Conservation (phyloP, 192 early-diverging fungal species). For the Mortierella antarctica region DNA sequence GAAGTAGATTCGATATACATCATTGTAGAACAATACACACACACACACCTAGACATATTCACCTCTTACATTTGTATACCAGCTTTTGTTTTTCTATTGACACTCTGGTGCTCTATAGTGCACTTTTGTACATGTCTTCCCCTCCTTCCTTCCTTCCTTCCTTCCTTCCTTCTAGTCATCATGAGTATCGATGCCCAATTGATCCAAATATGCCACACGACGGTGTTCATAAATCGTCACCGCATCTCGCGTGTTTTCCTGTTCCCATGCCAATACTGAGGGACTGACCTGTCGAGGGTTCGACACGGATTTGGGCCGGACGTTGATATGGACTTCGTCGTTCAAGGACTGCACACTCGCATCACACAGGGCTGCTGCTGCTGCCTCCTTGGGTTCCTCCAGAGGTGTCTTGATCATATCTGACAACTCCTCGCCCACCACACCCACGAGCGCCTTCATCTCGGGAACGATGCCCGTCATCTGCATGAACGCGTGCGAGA, state of each 20-base stretch:
- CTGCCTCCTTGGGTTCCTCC: too few relatives aligned
- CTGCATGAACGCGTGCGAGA: slow-evolving; percentile 71
- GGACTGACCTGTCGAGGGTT: slow-evolving; percentile 32
- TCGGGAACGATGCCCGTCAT: slow-evolving; percentile 84
- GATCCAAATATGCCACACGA: slow-evolving; percentile 45
- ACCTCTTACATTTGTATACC: too few relatives aligned
- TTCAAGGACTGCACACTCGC: slow-evolving; percentile 10
- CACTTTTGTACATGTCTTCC: background rate
- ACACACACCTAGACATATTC: too few relatives aligned
- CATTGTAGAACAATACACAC: too few relatives aligned
- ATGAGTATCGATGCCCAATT: slow-evolving; percentile 43
- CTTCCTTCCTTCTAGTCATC: slow-evolving; percentile 16
- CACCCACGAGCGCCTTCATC: slow-evolving; percentile 58
- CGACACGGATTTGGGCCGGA: background rate
- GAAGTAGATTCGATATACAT: background rate
- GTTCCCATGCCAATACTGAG: slow-evolving; percentile 33
- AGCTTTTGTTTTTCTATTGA: too few relatives aligned
- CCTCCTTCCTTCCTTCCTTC: too few relatives aligned
- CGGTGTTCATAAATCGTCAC: slow-evolving; percentile 46
- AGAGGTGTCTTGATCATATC: slow-evolving; percentile 30
- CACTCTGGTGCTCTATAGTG: background rate
- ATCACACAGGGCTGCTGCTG: slow-evolving; percentile 7
- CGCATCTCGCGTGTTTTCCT: slow-evolving; percentile 33
- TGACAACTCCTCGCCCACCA: slow-evolving; percentile 53
- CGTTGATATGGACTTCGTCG: slow-evolving; percentile 9